Evolutionary conservation across 108 stramenopile genomes (phyloP).

Genomic region (Nitzschia sp.): DNA sequence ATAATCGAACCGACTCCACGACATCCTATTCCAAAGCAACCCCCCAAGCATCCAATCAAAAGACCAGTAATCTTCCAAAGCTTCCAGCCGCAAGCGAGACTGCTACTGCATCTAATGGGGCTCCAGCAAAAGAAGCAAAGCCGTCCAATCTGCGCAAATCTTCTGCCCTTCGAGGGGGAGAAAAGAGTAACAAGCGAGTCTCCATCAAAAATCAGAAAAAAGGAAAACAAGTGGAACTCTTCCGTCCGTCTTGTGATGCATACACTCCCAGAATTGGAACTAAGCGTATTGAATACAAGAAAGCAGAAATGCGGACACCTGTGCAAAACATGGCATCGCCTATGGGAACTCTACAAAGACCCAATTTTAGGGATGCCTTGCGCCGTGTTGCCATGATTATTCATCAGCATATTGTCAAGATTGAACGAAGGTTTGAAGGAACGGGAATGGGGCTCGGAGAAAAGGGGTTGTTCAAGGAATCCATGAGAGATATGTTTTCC

Average conservation of each 20-base stretch:
- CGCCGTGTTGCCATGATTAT: constrained; percentile 86
- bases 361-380: constrained; percentile 88
- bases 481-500: constrained; percentile 70
- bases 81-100: neutral
- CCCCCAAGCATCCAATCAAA: neutral
- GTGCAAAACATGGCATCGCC: constrained; percentile 62
- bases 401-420: constrained; percentile 86
- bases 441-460: constrained; percentile 26
- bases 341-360: constrained; percentile 81
- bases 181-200: constrained; percentile 8
- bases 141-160: neutral
- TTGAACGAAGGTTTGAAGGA: constrained; percentile 71
- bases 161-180: constrained; percentile 3
- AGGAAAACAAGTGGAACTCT: constrained; percentile 46
- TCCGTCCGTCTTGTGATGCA: constrained; percentile 83
- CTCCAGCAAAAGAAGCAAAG: neutral
- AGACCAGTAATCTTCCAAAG: neutral
- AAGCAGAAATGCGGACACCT: constrained; percentile 60
- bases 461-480: constrained; percentile 55
- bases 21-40: constrained; percentile 6
- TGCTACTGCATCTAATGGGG: neutral
- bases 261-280: constrained; percentile 83
- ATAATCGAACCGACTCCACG: neutral
- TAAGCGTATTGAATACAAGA: constrained; percentile 69
- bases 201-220: constrained; percentile 5